Evolutionary conservation across 2,329 filamentous ascomycete species (phyloP).

Genomic region (Penicillium occitanis): DNA sequence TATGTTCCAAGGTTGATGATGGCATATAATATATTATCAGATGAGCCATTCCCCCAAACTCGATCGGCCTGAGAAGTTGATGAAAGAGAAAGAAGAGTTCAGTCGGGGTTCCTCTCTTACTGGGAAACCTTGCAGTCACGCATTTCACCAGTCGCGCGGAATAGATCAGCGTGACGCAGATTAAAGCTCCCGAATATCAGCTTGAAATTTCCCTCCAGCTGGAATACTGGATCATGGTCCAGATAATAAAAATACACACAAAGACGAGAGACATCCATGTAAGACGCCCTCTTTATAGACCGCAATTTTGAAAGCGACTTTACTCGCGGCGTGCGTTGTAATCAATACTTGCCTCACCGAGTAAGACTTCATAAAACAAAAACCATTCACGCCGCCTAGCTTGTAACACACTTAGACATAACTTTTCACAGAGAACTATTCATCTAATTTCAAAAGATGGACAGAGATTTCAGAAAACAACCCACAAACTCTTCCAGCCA

Average conservation of each 20-base stretch:
- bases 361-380: background rate
- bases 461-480: slow-evolving; percentile 25
- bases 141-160: background rate
- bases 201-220: background rate
- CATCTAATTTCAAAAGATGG: background rate
- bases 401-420: background rate
- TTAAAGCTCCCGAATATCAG: background rate
- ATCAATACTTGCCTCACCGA: background rate
- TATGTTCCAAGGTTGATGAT: background rate
- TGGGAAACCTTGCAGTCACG: background rate
- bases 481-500: slow-evolving; percentile 52
- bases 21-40: background rate
- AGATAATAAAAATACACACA: background rate
- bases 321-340: background rate
- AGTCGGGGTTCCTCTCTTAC: background rate
- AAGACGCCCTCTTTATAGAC: background rate
- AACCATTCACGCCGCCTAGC: background rate
- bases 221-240: background rate
- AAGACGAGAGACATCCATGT: background rate
- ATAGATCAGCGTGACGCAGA: background rate
- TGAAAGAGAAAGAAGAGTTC: background rate
- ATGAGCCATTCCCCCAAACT: background rate
- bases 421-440: background rate
- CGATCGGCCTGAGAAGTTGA: background rate
- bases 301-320: background rate